These are phyloP conservation scores for Aschersonia sp. DNA, from an alignment of 2,329 filamentous ascomycete species.

Conservation along the genomic window DNA sequence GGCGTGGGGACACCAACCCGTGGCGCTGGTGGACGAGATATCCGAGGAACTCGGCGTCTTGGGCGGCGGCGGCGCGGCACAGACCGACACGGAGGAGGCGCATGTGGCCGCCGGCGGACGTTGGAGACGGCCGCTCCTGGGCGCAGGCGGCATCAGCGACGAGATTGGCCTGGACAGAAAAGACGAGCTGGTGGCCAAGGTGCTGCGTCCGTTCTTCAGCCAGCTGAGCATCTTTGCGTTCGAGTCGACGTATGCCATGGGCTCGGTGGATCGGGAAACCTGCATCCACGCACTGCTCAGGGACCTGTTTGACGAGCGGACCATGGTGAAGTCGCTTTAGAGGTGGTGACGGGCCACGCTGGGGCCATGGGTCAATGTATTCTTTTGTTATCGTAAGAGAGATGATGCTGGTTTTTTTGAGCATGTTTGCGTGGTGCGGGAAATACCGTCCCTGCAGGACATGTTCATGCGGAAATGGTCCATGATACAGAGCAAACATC, in stretches of 20 bases:
- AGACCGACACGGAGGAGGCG: conserved; percentile 22
- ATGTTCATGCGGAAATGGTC: too few species aligned
- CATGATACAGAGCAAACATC: too few species aligned
- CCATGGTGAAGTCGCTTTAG: conserved; percentile 44
- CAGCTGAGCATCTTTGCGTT: conserved; percentile 88
- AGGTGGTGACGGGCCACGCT: conserved; percentile 6
- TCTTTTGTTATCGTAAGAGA: not conserved
- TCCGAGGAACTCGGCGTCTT: conserved; percentile 55
- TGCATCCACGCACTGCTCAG: conserved; percentile 51
- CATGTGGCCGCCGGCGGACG: conserved; percentile 20
- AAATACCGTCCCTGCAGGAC: too few species aligned
- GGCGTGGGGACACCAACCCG: conserved; percentile 36
- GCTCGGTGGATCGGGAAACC: conserved; percentile 46
- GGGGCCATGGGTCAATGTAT: not conserved
- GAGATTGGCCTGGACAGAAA: conserved; percentile 43
- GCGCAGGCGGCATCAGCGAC: conserved; percentile 37
- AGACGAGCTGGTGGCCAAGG: conserved; percentile 58
- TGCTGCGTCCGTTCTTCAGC: conserved; percentile 78
- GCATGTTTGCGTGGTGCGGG: too few species aligned
- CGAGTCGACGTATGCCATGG: conserved; percentile 84
- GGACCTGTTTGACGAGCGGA: conserved; percentile 71
- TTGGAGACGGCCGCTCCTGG: conserved; percentile 33
- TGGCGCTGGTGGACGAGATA: conserved; percentile 73
- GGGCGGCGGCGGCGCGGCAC: conserved; percentile 14
- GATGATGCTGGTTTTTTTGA: not conserved